phyloP scores from a whole-genome alignment of 257 asterid genomes.

The Nyctanthes arbortristis region DNA sequence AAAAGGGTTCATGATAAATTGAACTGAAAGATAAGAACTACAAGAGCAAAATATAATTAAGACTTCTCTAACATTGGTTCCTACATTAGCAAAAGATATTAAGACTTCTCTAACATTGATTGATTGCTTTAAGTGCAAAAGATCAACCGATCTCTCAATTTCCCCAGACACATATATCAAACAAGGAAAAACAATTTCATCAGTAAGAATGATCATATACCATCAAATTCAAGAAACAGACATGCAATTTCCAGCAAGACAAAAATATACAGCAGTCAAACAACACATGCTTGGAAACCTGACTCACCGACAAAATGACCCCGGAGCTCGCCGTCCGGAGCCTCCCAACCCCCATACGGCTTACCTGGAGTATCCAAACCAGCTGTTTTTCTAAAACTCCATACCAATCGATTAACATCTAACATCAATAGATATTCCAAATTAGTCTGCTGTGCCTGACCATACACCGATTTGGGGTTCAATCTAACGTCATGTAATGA shows the following conservation, averaged over 20 bases:
- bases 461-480: constrained; percentile 65
- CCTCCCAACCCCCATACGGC: constrained; percentile 97
- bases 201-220: constrained; percentile 10
- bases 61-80: neutral
- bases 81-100: neutral
- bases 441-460: constrained; percentile 85
- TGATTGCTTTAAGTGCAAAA: constrained; percentile 2
- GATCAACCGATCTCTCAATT: neutral
- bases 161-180: neutral
- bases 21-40: neutral
- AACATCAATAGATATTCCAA: constrained; percentile 85
- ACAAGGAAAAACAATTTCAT: constrained; percentile 5
- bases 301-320: constrained; percentile 95
- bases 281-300: neutral
- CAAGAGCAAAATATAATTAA: neutral
- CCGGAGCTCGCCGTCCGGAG: constrained; percentile 64
- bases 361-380: constrained; percentile 68
- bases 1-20: neutral
- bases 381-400: constrained; percentile 89
- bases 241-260: constrained; percentile 8
- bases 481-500: constrained; percentile 71
- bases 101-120: neutral
- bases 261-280: constrained; percentile 1
- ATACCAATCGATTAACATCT: constrained; percentile 78
- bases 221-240: neutral